Evolutionary conservation across 352 stramenopile species (phyloP), one percentile per base, ranked within the genome.

Genomic region (Pelagophyceae sp.): DNA sequence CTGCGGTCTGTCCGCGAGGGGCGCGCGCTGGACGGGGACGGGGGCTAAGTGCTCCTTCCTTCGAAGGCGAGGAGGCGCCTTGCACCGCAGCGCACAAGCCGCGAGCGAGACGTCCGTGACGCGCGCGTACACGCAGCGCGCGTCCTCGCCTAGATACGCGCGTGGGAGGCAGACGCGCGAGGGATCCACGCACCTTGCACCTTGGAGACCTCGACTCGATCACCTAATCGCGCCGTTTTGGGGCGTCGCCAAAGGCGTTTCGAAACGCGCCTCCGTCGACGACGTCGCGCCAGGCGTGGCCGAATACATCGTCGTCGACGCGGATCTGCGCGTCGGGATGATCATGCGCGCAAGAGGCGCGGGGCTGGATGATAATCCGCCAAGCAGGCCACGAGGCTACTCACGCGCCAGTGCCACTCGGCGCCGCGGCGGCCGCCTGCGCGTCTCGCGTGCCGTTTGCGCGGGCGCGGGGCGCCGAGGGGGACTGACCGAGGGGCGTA

Each of bases 221-320:
- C n/a, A n/a, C n/a, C n/a, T n/a, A n/a, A n/a, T n/a, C n/a, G n/a
- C 58, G 58, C 58, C 58, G 58, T n/a, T 65, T 25, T 5, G 58
- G 17, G 17, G 17, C 23, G 58, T n/a, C 17, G 23, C 58, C 58
- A 65, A 17, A 25, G 58, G 58, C 58, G n/a, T n/a, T n/a, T n/a
- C n/a, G n/a, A n/a, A n/a, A n/a, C n/a, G 20, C 61, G 61, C 25
- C 3, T 6, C 6, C 61, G 61, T 71, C 61, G 15, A 37, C 29
- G 61, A 71, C n/a, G 61, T 71, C 61, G 61, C 61, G 61, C 61
- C 61, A 71, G 61, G n/a, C 37, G n/a, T 40, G 38, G 61, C 61
- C 61, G 61, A 40, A 71, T 27, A 38, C 1, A 3, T 1, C 61
- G 33, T 71, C 61, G 33, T 19, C 15, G 15, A 38, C 31, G 29